Percentiles rank a stretch among this genome's conserved stretches.
These are phyloP conservation scores for Emericellopsis cladophorae DNA, from an alignment of 2,329 filamentous ascomycete species.

Conservation along the genomic window DNA sequence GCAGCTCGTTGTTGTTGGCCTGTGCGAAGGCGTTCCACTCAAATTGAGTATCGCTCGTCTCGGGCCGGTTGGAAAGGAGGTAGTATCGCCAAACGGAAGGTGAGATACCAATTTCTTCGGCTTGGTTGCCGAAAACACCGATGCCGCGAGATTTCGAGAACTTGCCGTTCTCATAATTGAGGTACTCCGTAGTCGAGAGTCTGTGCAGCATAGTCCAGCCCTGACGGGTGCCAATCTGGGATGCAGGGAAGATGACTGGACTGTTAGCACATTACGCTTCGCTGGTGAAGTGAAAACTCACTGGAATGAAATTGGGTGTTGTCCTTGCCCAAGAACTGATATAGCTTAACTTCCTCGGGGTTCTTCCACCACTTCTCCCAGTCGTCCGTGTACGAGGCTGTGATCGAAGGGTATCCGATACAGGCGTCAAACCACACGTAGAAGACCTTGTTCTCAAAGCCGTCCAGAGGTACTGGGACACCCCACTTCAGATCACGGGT, in stretches of 20 bases:
- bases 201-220: conserved; percentile 86
- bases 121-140: conserved; percentile 85
- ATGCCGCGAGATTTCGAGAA: conserved; percentile 86
- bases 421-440: conserved; percentile 93
- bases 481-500: conserved; percentile 92
- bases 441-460: conserved; percentile 56
- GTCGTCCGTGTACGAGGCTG: conserved; percentile 72
- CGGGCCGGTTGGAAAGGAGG: conserved; percentile 72
- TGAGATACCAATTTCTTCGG: conserved; percentile 72
- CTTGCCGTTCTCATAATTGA: conserved; percentile 82
- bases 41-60: conserved; percentile 79
- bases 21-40: conserved; percentile 77
- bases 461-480: conserved; percentile 39
- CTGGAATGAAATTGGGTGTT: conserved; percentile 61
- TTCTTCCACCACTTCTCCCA: conserved; percentile 96
- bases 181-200: conserved; percentile 74
- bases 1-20: conserved; percentile 80
- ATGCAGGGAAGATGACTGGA: conserved; percentile 63
- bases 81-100: conserved; percentile 92
- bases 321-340: conserved; percentile 88
- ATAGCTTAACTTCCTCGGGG: conserved; percentile 75
- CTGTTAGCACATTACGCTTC: not conserved
- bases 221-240: conserved; percentile 71
- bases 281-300: not conserved
- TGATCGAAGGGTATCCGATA: conserved; percentile 93